Conservation (phyloP, 2,329 filamentous ascomycete species). For the Corynespora cassiicola region DNA sequence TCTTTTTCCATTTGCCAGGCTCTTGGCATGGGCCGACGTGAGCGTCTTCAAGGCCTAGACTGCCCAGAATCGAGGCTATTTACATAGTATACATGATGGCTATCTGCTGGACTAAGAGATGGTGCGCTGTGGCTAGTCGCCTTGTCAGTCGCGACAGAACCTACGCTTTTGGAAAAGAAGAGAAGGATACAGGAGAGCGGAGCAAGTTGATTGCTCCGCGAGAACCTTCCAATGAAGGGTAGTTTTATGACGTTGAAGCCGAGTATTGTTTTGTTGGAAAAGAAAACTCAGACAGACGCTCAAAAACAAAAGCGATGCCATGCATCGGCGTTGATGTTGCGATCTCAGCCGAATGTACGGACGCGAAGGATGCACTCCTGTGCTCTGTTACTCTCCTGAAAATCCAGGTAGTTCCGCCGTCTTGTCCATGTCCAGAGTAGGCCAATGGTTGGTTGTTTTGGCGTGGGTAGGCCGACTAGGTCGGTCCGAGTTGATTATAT, state of each 20-base stretch:
- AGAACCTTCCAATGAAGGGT: constrained; percentile 42
- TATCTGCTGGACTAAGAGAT: too few species aligned
- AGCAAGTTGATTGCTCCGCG: constrained; percentile 72
- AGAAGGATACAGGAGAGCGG: constrained; percentile 40
- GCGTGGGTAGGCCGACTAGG: constrained; percentile 27
- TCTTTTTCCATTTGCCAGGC: constrained; percentile 22
- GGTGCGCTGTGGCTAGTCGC: too few species aligned
- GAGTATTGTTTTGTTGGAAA: constrained; percentile 81
- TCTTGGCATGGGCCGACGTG: too few species aligned
- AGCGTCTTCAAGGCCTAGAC: constrained; percentile 6
- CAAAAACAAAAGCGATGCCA: constrained; percentile 59
- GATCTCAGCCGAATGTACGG: constrained; percentile 60
- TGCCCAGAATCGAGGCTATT: constrained; percentile 16
- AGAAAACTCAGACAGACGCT: constrained; percentile 73
- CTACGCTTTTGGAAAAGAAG: constrained; percentile 20
- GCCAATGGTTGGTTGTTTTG: constrained; percentile 30
- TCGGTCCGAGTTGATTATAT: constrained; percentile 66
- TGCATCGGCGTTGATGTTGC: constrained; percentile 70
- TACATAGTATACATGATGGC: too few species aligned
- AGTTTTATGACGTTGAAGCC: constrained; percentile 80
- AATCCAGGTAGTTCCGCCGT: too few species aligned
- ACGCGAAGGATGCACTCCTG: constrained; percentile 34
- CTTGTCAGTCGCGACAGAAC: constrained; percentile 14
- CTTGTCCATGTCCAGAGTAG: constrained; percentile 16
- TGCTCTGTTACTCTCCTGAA: constrained; percentile 25